Base-by-base conservation (phyloP, 306 rosid genomes). In the Chamaecrista fasciculata region DNA sequence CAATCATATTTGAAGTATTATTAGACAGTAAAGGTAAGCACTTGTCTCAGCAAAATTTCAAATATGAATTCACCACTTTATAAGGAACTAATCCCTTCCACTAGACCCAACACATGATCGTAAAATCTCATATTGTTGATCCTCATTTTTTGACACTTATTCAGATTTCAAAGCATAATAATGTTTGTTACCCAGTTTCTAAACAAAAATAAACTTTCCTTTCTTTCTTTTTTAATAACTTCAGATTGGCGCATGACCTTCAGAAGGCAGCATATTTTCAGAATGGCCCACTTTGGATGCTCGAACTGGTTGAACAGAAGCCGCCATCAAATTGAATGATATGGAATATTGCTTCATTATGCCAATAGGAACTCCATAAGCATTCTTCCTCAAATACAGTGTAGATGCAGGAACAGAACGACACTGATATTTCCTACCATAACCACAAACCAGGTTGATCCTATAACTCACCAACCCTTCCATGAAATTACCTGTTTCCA, bases 401-500 rank as follows among this genome's bases (percentile, higher is more conserved):
- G 49, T 15, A 42, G 47, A 43, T 14, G 24, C 3, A 40, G 76
- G 76, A 20, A 79, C 61, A 58, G 62, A 47, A 53, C 58, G 34
- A 12, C 40, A 66, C 14, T 31, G 28, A 26, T 5, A 19, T 23
- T 53, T 63, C 40, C 69, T 64, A 61, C 53, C 62, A 16, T 23
- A 44, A 34, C 59, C 56, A 62, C 46, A 34, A 53, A 67, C 40
- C 23, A 73, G 75, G 21, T 61, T 52, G 52, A 66, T 70, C 68
- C 69, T 46, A 5, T 66, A 39, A 59, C 63, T 46, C 79, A 67
- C 49, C 73, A 76, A 72, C 20, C 79, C 71, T 49, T 81, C 85
- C 85, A 81, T 81, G 79, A 62, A 68, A 46, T 36, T 68, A 26
- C 58, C 85, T 61, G 72, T 28, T 37, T 37, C 44, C 47, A 72